These are phyloP conservation scores for Diaporthe ampelina DNA, from an alignment of 2,329 filamentous ascomycete genomes.

Conservation along the genomic window DNA sequence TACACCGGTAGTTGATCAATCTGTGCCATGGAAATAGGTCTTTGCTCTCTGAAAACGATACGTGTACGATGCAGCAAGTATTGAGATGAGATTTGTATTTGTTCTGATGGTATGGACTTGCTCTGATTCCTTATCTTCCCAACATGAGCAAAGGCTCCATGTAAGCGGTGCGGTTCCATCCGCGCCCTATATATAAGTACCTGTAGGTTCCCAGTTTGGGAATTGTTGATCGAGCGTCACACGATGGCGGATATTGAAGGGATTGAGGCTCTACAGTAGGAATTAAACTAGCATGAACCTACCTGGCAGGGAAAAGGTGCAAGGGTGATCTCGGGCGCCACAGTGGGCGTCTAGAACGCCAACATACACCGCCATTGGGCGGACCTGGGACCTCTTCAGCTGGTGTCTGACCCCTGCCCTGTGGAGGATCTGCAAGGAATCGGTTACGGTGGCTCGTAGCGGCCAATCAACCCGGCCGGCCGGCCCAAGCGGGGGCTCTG, in stretches of 20 bases:
- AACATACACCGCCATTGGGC: slow-evolving; percentile 2
- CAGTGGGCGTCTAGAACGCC: slow-evolving; percentile 12
- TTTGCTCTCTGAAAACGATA: background rate
- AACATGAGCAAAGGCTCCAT: background rate
- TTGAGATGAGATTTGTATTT: background rate
- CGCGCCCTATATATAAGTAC: slow-evolving; percentile 8
- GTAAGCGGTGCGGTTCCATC: background rate
- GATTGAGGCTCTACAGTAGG: slow-evolving; percentile 31
- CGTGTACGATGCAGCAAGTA: background rate
- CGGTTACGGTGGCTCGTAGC: slow-evolving; percentile 1
- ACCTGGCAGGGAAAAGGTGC: background rate
- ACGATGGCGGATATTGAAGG: slow-evolving; percentile 23
- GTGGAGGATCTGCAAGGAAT: slow-evolving; percentile 29
- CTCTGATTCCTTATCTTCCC: background rate
- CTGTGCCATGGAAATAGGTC: background rate
- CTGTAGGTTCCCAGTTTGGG: background rate
- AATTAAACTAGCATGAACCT: slow-evolving; percentile 26
- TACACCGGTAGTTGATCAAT: background rate
- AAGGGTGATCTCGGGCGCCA: slow-evolving; percentile 24
- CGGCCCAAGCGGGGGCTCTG: background rate
- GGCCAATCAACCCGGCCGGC: slow-evolving; percentile 1
- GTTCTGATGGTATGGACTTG: background rate
- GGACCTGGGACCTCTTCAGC: slow-evolving; percentile 20
- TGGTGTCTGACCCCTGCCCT: slow-evolving; percentile 18
- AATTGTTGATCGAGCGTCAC: slow-evolving; percentile 11